A percentile compares a stretch with the other conserved stretches of the same genome.
Evolutionary conservation across 108 stramenopile species (phyloP).

Genomic region (Skeletonema potamos): DNA sequence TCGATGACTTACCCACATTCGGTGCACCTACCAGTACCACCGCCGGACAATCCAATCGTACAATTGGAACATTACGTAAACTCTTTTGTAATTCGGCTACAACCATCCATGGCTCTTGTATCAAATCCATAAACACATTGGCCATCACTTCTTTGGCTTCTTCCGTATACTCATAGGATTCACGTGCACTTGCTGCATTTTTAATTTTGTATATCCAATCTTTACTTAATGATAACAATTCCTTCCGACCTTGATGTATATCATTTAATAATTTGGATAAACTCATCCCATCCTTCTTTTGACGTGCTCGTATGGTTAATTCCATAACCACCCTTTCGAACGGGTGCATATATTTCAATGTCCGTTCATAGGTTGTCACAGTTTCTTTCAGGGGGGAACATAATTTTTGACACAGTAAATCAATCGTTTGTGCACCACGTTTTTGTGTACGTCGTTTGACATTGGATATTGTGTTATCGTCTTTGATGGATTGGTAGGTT

Average conservation of each 20-base stretch:
- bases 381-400: constrained; percentile 83
- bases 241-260: constrained; percentile 84
- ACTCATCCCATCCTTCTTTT: constrained; percentile 79
- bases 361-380: constrained; percentile 73
- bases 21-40: constrained; percentile 96
- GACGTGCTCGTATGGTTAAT: constrained; percentile 76
- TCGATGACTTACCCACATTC: constrained; percentile 91
- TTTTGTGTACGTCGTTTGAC: constrained; percentile 69
- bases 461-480: constrained; percentile 57
- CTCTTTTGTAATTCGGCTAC: constrained; percentile 82
- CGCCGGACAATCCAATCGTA: constrained; percentile 87
- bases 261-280: constrained; percentile 61
- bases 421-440: constrained; percentile 76
- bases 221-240: constrained; percentile 72
- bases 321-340: constrained; percentile 93
- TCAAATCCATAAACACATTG: constrained; percentile 63
- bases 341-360: constrained; percentile 84
- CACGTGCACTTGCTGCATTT: constrained; percentile 67
- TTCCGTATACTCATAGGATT: constrained; percentile 56
- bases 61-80: constrained; percentile 86
- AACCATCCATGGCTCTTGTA: constrained; percentile 57
- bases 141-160: constrained; percentile 62
- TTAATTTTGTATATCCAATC: constrained; percentile 88
- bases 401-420: constrained; percentile 73
- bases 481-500: constrained; percentile 36